Base-by-base conservation (phyloP, 495 filamentous ascomycete species). In the Lophiostoma macrostomum region DNA sequence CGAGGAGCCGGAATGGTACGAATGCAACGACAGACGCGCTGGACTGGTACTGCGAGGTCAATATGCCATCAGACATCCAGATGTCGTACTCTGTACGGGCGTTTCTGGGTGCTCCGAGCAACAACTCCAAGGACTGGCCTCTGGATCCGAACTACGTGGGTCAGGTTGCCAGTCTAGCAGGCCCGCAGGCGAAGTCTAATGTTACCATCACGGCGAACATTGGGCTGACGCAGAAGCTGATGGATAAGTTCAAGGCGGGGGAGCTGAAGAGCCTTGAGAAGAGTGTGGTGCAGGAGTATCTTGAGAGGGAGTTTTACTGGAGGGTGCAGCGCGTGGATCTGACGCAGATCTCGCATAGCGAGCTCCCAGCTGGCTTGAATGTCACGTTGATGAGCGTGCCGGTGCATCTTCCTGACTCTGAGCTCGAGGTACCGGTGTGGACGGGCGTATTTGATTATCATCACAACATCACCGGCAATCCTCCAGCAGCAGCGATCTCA, bases 91-190 rank as follows among this genome's bases (percentile, higher is more conserved):
- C 38, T 0, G 54, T 58, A 8, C 38, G 47, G 13, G 46, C 41
- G 27, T 58, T 58, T 40, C 30, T 58, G n/a, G 54, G 54, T 13
- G 36, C 2, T 2, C 41, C 41, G 1, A 20, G 30, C 46, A 5
- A 23, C 6, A 30, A 58, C 20, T 32, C 54, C 7, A 45, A 34
- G 22, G 14, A 30, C 7, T 58, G 54, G 54, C 16, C 54, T 7
- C 51, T 39, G 19, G 54, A 58, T 24, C 47, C 54, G n/a, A 51
- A 58, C 32, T 58, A 45, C 46, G 39, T 58, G 13, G 54, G 54
- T 8, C 46, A 50, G 16, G 38, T 51, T 5, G 48, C 54, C n/a
- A 43, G 29, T 0, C 22, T 58, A 10, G 27, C 46, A 1, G 16
- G 12, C 11, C 54, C 54, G 13, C 31, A 41, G 10, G 41, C 37